Conservation (phyloP, 257 asterid genomes). For the Apocynum venetum region DNA sequence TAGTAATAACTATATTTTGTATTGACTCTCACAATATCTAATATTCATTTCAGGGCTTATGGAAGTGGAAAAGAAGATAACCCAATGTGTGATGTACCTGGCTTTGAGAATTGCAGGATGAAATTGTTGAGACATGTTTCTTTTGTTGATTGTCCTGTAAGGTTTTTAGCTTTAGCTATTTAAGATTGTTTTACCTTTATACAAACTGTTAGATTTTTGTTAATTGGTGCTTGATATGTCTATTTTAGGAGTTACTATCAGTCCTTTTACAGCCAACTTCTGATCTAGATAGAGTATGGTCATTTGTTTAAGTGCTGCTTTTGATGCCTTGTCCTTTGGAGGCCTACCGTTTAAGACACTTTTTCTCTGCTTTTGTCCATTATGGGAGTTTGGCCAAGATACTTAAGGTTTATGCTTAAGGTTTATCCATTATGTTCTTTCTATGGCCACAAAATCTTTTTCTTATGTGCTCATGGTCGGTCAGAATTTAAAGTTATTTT, state of each 20-base stretch:
- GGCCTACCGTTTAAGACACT: neutral
- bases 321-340: neutral
- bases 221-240: too few species aligned
- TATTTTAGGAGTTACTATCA: too few species aligned
- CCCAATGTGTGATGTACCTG: slow-evolving; percentile 96
- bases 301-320: too few species aligned
- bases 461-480: neutral
- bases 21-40: neutral
- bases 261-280: too few species aligned
- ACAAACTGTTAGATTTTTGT: too few species aligned
- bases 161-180: slow-evolving; percentile 16
- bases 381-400: neutral
- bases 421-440: neutral
- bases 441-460: neutral
- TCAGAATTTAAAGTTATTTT: neutral
- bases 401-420: neutral
- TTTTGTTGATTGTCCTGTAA: slow-evolving; percentile 97
- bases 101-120: slow-evolving; percentile 89
- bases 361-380: neutral
- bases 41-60: slow-evolving; percentile 60
- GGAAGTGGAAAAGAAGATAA: slow-evolving; percentile 97
- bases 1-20: neutral
- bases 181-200: neutral
- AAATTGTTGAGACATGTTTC: slow-evolving; percentile 92
- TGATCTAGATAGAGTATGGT: too few species aligned